Percentiles rank a stretch among this genome's conserved stretches.
phyloP scores from a whole-genome alignment of 1,284 basidiomycete species.

The Ceratobasidium theobromae region DNA sequence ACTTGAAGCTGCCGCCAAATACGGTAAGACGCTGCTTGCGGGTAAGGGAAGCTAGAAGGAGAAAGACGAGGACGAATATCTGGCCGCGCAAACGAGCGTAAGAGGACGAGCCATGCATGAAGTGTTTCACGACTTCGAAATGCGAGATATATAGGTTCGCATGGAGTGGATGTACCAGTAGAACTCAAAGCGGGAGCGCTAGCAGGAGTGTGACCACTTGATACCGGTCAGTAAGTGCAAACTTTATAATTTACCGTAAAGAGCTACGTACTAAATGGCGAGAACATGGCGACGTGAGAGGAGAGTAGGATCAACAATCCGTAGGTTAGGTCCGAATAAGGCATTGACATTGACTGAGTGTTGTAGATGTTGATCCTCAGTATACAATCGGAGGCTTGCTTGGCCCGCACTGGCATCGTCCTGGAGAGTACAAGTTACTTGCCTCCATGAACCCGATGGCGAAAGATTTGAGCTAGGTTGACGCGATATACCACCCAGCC shows the following conservation, averaged over 20 bases:
- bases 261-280: conserved; percentile 55
- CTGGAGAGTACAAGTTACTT: conserved; percentile 65
- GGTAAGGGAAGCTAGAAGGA: not conserved
- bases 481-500: conserved; percentile 59
- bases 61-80: conserved; percentile 56
- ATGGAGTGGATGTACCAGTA: not conserved
- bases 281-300: conserved; percentile 71
- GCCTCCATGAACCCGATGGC: conserved; percentile 61
- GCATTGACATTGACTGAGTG: conserved; percentile 70
- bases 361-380: conserved; percentile 71
- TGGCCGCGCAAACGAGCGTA: conserved; percentile 72
- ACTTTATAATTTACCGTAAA: conserved; percentile 3
- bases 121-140: conserved; percentile 61
- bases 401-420: conserved; percentile 61
- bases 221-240: not conserved
- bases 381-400: conserved; percentile 50
- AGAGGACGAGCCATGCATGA: conserved; percentile 69
- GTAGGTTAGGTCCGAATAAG: conserved; percentile 72
- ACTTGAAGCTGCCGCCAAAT: conserved; percentile 82
- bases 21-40: conserved; percentile 63
- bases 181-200: not conserved
- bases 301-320: conserved; percentile 65
- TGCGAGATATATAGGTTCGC: conserved; percentile 61
- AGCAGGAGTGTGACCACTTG: not conserved
- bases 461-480: conserved; percentile 45